Base-by-base conservation (phyloP, 345 rosid genomes). In the Cardamine chenopodiifolia region DNA sequence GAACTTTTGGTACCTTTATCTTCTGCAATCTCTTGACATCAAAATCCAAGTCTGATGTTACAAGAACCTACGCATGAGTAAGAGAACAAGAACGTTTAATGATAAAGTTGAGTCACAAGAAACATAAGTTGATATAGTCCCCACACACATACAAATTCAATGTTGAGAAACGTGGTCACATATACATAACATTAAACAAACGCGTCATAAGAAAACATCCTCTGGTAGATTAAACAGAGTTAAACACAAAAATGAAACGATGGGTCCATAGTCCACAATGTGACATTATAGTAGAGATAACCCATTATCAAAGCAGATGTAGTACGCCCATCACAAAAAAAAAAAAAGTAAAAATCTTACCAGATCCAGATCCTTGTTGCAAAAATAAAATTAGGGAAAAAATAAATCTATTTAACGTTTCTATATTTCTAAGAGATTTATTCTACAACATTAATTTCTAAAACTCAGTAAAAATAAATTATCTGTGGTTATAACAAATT, bases 1-100 rank as follows among this genome's bases (percentile, higher is more conserved):
- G 56, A 57, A 42, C n/a, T n/a, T 8, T 12, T 1, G 3, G 13
- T 29, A 89, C 98, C 92, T 90, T 93, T 76, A 82, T 89, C 52
- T 29, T 86, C 77, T 86, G 85, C 9, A 83, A 78, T 70, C 85
- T 88, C 71, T 82, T 88, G 50, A 78, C 56, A 34, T 62, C 28
- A 28, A 18, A 70, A 45, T 62, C 75, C 34, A 82, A 77, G 73
- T 83, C 96, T 64, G 65, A 54, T 7, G 76, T 57, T 31, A 65
- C 81, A 78, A 48, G 42, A 28, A 72, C 82, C 96, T 89, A 84
- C 70, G 70, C 6, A 66, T 26, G 50, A 42, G 55, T 26, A 39
- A n/a, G 9, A 2, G 2, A 77, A 17, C 34, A 63, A 71, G 56
- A 37, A 45, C 10, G 8, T 42, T 62, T 15, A 35, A 35, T 10